Percentiles rank a stretch among this genome's conserved stretches.
phyloP scores from a whole-genome alignment of 768 basidiomycete species.

The Strobilomyces echinocephalus region DNA sequence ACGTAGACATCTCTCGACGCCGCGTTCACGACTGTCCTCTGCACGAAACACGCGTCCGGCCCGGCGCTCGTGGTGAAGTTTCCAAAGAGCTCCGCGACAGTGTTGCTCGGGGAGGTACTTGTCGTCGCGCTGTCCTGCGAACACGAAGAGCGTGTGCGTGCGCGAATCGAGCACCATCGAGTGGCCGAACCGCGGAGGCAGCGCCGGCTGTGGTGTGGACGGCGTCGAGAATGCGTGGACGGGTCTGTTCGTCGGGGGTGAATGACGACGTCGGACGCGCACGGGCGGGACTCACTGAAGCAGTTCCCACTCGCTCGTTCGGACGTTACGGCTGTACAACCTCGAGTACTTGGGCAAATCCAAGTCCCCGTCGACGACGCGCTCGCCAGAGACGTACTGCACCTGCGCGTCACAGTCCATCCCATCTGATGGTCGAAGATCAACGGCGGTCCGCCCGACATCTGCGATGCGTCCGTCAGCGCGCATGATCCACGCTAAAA shows the following conservation, averaged over 20 bases:
- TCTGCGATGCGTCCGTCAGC: slow-evolving; percentile 30
- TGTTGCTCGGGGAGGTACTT: slow-evolving; percentile 53
- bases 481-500: too few species aligned
- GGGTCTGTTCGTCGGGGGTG: slow-evolving; percentile 14
- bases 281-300: slow-evolving; percentile 44
- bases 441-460: slow-evolving; percentile 63
- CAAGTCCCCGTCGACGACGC: slow-evolving; percentile 64
- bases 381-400: slow-evolving; percentile 73
- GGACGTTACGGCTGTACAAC: slow-evolving; percentile 44
- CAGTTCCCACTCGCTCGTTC: slow-evolving; percentile 57
- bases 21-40: slow-evolving; percentile 66
- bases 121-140: slow-evolving; percentile 68
- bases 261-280: not conserved
- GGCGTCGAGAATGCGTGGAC: slow-evolving; percentile 10
- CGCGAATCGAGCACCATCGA: slow-evolving; percentile 67
- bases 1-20: slow-evolving; percentile 65
- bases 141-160: slow-evolving; percentile 58
- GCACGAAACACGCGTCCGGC: slow-evolving; percentile 43
- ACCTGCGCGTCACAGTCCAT: slow-evolving; percentile 68
- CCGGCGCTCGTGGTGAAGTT: slow-evolving; percentile 43
- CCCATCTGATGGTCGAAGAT: slow-evolving; percentile 80
- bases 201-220: slow-evolving; percentile 33
- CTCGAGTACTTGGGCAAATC: slow-evolving; percentile 60
- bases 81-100: slow-evolving; percentile 48
- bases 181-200: slow-evolving; percentile 67